Evolutionary conservation across 2,329 filamentous ascomycete species (phyloP).

Genomic region (Leptographium lundbergii): DNA sequence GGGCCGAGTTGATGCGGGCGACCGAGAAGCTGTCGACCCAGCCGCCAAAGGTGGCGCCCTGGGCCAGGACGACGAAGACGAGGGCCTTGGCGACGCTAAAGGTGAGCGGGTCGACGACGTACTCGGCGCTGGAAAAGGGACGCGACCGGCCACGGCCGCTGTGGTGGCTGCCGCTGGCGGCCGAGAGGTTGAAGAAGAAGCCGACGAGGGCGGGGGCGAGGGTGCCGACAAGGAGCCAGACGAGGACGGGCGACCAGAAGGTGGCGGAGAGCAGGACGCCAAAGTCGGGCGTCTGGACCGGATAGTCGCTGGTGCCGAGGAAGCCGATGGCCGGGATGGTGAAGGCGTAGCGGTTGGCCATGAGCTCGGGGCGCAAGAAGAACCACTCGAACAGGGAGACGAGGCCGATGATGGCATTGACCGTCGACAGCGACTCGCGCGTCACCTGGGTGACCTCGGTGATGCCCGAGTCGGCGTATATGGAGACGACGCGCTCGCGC

Average conservation of each 20-base stretch:
- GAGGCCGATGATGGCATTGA: slow-evolving; percentile 57
- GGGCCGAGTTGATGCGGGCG: slow-evolving; percentile 46
- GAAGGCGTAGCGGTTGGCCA: slow-evolving; percentile 61
- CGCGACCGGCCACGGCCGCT: slow-evolving; percentile 28
- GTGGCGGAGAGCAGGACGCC: slow-evolving; percentile 61
- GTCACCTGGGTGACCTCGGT: slow-evolving; percentile 51
- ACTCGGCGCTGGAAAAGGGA: slow-evolving; percentile 29
- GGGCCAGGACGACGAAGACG: slow-evolving; percentile 68
- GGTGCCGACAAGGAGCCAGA: slow-evolving; percentile 65
- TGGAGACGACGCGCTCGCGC: slow-evolving; percentile 49
- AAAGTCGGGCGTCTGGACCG: slow-evolving; percentile 65
- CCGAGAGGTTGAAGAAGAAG: slow-evolving; percentile 84
- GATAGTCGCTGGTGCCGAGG: slow-evolving; percentile 43
- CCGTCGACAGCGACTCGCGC: slow-evolving; percentile 59
- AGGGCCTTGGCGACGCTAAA: slow-evolving; percentile 84
- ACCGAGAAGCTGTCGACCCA: slow-evolving; percentile 48
- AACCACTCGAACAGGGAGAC: slow-evolving; percentile 58
- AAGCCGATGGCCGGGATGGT: slow-evolving; percentile 51
- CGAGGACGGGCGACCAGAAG: slow-evolving; percentile 73
- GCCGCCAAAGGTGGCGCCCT: slow-evolving; percentile 50
- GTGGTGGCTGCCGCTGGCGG: slow-evolving; percentile 27
- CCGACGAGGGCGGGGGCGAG: slow-evolving; percentile 58
- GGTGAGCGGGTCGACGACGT: slow-evolving; percentile 68
- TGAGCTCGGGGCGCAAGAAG: slow-evolving; percentile 55
- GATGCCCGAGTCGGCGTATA: slow-evolving; percentile 55